Evolutionary conservation across 2,329 filamentous ascomycete species (phyloP), one percentile per base, ranked within the genome.

Genomic region (Eutypa lata): DNA sequence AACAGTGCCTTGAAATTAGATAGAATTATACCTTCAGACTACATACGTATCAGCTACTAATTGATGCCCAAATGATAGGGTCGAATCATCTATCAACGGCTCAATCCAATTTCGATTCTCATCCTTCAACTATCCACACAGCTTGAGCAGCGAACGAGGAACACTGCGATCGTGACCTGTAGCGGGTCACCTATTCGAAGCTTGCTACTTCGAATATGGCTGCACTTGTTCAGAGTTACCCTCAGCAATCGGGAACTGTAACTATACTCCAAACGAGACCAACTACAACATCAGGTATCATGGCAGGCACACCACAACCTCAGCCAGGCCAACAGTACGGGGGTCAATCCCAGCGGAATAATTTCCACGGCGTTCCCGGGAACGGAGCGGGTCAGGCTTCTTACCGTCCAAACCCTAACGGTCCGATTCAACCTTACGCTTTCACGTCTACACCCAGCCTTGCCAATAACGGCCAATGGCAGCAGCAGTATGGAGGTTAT

Each of bases 221-320:
- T 78, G 88, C 89, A 72, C 80, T 93, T 78, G 87, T 92, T 67
- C 90, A 93, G 76, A 84, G 87, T 57, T 89, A 89, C 69, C 83
- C 89, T 65, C 87, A 90, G 75, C 87, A 90, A 73, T 84, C 86
- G 67, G 79, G 80, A 71, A 86, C 88, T 61, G 80, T 86, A 65
- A 86, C 86, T 59, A 88, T 91, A 81, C 84, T 92, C 65, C 88
- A 91, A 71, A 82, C 86, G 63, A 83, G 87, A 69, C 83, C 87
- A 57, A 79, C 80, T 51, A 87, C 88, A 55, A 79, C 83, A 42
- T 81, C 82, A 52, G 81, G 79, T 65, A 81, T 81, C 62, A 83
- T 87, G 68, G 69, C 79, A 52, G 68, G 58, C 43, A 54, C 74
- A 48, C 68, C 75, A 51, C 80, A 81, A 64, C 65, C 73, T 50